Evolutionary conservation across 1,139 yeast species (phyloP), one percentile per base, ranked within the genome.

Genomic region (Kodamaea suecica): DNA sequence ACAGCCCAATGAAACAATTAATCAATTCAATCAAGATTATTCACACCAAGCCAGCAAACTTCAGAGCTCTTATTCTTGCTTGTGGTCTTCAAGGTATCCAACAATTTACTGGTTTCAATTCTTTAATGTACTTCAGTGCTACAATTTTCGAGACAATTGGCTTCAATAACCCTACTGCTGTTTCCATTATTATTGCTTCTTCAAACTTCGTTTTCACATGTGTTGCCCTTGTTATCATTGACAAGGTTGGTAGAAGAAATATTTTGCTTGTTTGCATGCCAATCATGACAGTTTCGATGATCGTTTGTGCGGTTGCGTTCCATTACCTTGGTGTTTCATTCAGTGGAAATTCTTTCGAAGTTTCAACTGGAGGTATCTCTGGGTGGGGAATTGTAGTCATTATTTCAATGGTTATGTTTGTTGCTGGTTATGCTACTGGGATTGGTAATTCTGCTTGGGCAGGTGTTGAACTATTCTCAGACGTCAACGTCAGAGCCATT

Each of bases 401-500:
- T 43, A 70, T 88, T 23, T 82, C 87, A 43, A 87, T 88, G 87
- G 86, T 90, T 48, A 59, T 78, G 36, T 92, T 75, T 53, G 96
- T 88, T 34, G 95, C 95, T 4, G 80, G 84, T 41, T 90, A 88
- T 57, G 95, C 97, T 29, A 69, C 86, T 46, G 97, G 97, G 49
- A 85, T 88, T 48, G 98, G 98, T 61, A 87, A 90, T 56, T 90
- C 87, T 41, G 97, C 98, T 33, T 90, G 98, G 98, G 95, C 92
- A 52, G 97, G 95, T 54, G 85, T 92, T 36, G 98, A 90, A 61
- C 67, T 88, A 50, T 87, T 90, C 66, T 92, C 97, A 17, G 95
- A 88, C 69, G 73, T 70, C 29, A 77, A 80, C 45, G 97, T 90
- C 26, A 78, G 98, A 57, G 94, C 96, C 37, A 74, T 87, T 29